Percentiles rank a stretch among this genome's conserved stretches.
phyloP scores from a whole-genome alignment of 305 asterid species.

The Stenogyne calaminthoides region DNA sequence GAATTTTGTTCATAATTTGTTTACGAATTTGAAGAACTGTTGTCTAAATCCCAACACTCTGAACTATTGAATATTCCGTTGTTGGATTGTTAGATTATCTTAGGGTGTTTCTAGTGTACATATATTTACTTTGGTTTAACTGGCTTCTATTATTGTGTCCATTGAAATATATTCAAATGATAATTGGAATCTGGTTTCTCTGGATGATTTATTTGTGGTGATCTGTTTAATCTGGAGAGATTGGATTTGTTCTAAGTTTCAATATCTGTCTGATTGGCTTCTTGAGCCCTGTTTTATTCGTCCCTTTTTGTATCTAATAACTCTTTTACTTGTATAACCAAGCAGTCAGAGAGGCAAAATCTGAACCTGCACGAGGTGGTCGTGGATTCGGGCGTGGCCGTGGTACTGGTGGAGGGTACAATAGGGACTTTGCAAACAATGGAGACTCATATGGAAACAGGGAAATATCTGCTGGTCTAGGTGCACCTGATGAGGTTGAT shows the following conservation, averaged over 20 bases:
- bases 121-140: background rate
- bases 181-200: background rate
- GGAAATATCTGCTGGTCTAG: conserved; percentile 52
- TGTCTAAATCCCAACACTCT: background rate
- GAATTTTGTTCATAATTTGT: background rate
- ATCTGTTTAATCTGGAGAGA: background rate
- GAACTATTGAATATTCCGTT: background rate
- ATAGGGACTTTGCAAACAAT: conserved; percentile 50
- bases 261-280: background rate
- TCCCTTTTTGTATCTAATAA: background rate
- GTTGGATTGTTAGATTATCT: background rate
- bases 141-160: background rate
- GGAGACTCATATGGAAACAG: conserved; percentile 54
- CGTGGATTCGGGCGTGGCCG: conserved; percentile 71
- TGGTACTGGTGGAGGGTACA: conserved; percentile 53
- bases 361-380: conserved; percentile 64
- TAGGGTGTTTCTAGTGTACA: background rate
- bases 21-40: background rate
- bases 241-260: background rate
- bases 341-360: conserved; percentile 66
- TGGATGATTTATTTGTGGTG: background rate
- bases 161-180: background rate
- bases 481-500: conserved; percentile 51
- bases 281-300: background rate
- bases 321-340: background rate